These are phyloP conservation scores for Apiospora koreana DNA, from an alignment of 2,329 filamentous ascomycete genomes.

Conservation along the genomic window DNA sequence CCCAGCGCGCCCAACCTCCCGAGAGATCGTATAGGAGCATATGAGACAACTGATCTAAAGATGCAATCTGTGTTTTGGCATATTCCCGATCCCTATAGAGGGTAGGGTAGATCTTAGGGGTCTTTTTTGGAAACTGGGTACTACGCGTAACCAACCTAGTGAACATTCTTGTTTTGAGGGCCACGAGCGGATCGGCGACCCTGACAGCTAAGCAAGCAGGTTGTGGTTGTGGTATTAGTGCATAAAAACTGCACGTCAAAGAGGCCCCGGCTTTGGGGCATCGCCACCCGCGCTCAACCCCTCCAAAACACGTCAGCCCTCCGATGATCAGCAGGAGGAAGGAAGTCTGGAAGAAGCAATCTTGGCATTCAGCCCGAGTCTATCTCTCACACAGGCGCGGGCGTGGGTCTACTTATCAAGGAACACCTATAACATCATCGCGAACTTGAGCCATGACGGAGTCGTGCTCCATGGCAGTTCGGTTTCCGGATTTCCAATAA, in stretches of 20 bases:
- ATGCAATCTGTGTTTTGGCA: background rate
- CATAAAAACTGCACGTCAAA: conserved; percentile 7
- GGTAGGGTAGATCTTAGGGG: background rate
- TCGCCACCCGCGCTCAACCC: conserved; percentile 4
- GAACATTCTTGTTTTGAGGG: background rate
- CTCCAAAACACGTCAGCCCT: conserved; percentile 3
- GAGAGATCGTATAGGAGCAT: background rate
- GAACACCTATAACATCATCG: background rate
- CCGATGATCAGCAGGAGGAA: conserved; percentile 3
- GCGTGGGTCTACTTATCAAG: background rate
- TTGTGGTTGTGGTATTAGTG: background rate
- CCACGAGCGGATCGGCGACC: background rate
- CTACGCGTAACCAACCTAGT: background rate
- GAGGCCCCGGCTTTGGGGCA: background rate
- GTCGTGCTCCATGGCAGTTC: background rate
- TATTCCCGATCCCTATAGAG: background rate
- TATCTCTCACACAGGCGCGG: background rate
- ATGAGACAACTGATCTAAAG: background rate
- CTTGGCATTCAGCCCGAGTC: background rate
- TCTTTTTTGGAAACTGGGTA: background rate
- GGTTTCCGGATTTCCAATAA: background rate
- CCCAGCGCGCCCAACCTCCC: background rate
- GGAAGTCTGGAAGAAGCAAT: background rate
- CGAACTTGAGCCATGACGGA: background rate
- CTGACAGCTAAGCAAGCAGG: conserved; percentile 1